Percentiles rank a stretch among this genome's conserved stretches.
phyloP scores from a whole-genome alignment of 2,329 filamentous ascomycete species.

The Magnaporthiopsis poae region DNA sequence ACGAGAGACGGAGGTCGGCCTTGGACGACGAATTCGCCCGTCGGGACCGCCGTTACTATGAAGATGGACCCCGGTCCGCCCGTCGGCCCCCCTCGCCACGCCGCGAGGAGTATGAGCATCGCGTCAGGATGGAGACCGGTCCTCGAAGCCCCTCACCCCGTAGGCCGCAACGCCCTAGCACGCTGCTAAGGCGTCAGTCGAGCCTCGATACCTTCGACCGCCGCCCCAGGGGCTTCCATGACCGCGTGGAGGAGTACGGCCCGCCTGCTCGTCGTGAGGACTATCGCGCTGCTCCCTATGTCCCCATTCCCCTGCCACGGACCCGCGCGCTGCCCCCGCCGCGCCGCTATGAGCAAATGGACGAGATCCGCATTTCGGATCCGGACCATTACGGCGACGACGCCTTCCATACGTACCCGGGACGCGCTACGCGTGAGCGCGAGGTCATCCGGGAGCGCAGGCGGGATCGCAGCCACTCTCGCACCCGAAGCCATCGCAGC shows the following conservation, averaged over 20 bases:
- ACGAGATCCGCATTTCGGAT: conserved; percentile 58
- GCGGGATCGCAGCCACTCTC: conserved; percentile 31
- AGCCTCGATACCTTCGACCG: conserved; percentile 86
- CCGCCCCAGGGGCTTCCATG: conserved; percentile 45
- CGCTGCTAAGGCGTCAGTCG: conserved; percentile 69
- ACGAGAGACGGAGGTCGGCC: conserved; percentile 23
- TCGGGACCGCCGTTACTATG: conserved; percentile 38
- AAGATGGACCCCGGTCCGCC: conserved; percentile 39
- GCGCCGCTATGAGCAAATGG: conserved; percentile 46
- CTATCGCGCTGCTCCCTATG: conserved; percentile 36
- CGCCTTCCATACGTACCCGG: conserved; percentile 54
- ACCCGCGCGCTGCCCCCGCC: conserved; percentile 52
- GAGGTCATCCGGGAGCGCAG: conserved; percentile 45
- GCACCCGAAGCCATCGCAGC: conserved; percentile 28
- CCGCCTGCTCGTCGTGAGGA: conserved; percentile 43
- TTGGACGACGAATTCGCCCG: conserved; percentile 38
- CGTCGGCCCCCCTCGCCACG: conserved; percentile 25
- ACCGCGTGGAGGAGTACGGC: conserved; percentile 51
- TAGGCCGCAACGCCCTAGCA: conserved; percentile 49
- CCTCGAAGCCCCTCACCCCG: conserved; percentile 38
- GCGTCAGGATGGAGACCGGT: conserved; percentile 47
- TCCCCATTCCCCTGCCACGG: conserved; percentile 60
- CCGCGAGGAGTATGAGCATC: conserved; percentile 44
- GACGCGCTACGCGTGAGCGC: conserved; percentile 49
- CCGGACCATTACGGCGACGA: conserved; percentile 62